A percentile compares a stretch with the other conserved stretches of the same genome.
These are phyloP conservation scores for Maudiozyma turicensis DNA, from an alignment of 805 yeast genomes.

Conservation along the genomic window DNA sequence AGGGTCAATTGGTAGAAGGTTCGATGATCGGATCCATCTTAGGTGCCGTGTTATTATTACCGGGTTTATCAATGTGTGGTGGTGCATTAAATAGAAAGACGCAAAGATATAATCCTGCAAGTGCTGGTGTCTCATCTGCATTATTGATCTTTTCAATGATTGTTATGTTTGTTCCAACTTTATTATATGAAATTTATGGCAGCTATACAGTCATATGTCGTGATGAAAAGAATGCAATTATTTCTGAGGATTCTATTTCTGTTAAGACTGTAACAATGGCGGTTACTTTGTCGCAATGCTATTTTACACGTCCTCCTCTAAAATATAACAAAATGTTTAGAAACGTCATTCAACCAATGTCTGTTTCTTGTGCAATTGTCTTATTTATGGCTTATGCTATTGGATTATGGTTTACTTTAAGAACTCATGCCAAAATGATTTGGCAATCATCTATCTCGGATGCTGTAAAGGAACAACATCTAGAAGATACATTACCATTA, in stretches of 20 bases:
- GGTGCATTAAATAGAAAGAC: conserved; percentile 91
- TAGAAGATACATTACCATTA: conserved; percentile 2
- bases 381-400: conserved; percentile 76
- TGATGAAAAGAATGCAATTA: conserved; percentile 5
- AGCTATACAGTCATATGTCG: conserved; percentile 68
- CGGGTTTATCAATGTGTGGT: conserved; percentile 95
- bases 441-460: conserved; percentile 48
- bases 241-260: conserved; percentile 6
- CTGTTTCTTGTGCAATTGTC: conserved; percentile 67
- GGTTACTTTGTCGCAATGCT: conserved; percentile 38
- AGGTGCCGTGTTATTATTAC: conserved; percentile 84
- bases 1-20: conserved; percentile 89
- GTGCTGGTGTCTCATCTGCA: conserved; percentile 95
- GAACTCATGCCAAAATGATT: conserved; percentile 93
- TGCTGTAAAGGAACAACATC: conserved; percentile 14
- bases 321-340: conserved; percentile 58
- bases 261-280: conserved; percentile 39
- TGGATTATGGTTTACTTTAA: conserved; percentile 85
- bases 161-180: conserved; percentile 87
- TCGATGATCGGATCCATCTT: conserved; percentile 87
- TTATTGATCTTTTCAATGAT: conserved; percentile 86
- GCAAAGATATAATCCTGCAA: conserved; percentile 88
- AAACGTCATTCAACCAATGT: conserved; percentile 68
- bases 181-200: conserved; percentile 84
- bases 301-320: conserved; percentile 68